phyloP scores from a whole-genome alignment of 495 filamentous ascomycete genomes.

The Neurospora cerealis region DNA sequence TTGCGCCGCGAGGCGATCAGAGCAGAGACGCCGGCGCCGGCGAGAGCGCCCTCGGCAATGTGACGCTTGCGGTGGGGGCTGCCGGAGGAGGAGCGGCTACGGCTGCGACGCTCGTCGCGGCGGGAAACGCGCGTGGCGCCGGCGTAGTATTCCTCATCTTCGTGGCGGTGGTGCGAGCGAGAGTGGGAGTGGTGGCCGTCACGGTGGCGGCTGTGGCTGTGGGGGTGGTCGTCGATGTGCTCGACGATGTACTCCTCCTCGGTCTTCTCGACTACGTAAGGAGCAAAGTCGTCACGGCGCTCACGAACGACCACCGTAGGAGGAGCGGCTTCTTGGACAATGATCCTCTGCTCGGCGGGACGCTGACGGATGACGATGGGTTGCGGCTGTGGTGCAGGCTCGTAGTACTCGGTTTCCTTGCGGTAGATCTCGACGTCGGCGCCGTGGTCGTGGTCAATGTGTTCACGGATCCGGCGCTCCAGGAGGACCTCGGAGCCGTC shows the following conservation, averaged over 20 bases:
- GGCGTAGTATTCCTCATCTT: conserved; percentile 36
- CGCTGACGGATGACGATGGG: conserved; percentile 61
- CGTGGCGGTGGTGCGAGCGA: conserved; percentile 16
- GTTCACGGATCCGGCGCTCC: conserved; percentile 38
- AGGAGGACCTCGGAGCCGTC: conserved; percentile 34
- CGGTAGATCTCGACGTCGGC: conserved; percentile 51
- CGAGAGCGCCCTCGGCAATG: conserved; percentile 76
- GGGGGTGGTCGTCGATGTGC: conserved; percentile 37
- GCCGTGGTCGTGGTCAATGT: conserved; percentile 29
- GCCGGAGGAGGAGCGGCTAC: conserved; percentile 25
- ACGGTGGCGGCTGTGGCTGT: conserved; percentile 46
- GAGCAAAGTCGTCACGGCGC: conserved; percentile 47
- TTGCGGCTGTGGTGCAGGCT: conserved; percentile 39
- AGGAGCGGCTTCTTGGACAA: conserved; percentile 59
- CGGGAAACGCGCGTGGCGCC: conserved; percentile 30
- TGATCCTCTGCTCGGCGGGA: conserved; percentile 55
- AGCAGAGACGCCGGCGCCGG: conserved; percentile 67
- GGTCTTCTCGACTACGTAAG: conserved; percentile 36
- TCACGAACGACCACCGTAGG: conserved; percentile 54
- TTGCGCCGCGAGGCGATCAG: conserved; percentile 60
- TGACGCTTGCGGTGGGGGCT: conserved; percentile 59
- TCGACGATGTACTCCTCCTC: conserved; percentile 37
- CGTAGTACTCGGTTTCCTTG: conserved; percentile 60
- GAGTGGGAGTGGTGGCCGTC: conserved; percentile 9
- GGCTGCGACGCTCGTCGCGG: conserved; percentile 18